Evolutionary conservation across 2,329 filamentous ascomycete species (phyloP), one percentile per base, ranked within the genome.

Genomic region (Bimuria novae-zelandiae): DNA sequence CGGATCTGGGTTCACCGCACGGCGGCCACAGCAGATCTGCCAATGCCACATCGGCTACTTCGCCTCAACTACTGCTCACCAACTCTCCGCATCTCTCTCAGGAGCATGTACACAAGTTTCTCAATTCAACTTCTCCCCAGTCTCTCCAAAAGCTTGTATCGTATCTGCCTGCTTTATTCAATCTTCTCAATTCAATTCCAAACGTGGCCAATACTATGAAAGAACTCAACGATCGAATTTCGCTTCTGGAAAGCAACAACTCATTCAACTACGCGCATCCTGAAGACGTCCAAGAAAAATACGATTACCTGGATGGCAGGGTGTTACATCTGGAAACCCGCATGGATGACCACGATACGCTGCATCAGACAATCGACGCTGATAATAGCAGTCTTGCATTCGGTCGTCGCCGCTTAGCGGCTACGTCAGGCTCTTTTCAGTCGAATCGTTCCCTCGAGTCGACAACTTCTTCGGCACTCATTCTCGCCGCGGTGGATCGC

Each of bases 191-290:
- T 17, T 66, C 68, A 5, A 71, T 75, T n/a, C 73, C 74, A 1
- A 71, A 72, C 42, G 65, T 76, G 25, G 67, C 72, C 27, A 69
- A 82, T 37, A 78, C 79, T n/a, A 79, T 87, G 54, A 76, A 82
- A 52, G 80, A 81, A 16, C 83, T 91, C 54, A 84, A 84, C 32
- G 79, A 82, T 47, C 85, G 89, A 1, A 71, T 93, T 11, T 86
- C 89, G 43, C 77, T 79, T 50, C 77, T 92, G 5, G 89, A 93
- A 71, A 89, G 82, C 44, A 88, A 81, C 45, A 78, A 82, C 1
- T 91, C 88, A 0, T 89, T 91, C 63, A 84, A 84, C 21, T 80
- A 83, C 37, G 79, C 81, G 16, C 81, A 82, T n/a, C 82, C 88
- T 42, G 88, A 91, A 19, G 86, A 89, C 32, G 83, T 89, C 43